Percentiles rank a stretch among this genome's conserved stretches.
These are phyloP conservation scores for Metarhizium guizhouense DNA, from an alignment of 2,329 filamentous ascomycete species.

Conservation along the genomic window DNA sequence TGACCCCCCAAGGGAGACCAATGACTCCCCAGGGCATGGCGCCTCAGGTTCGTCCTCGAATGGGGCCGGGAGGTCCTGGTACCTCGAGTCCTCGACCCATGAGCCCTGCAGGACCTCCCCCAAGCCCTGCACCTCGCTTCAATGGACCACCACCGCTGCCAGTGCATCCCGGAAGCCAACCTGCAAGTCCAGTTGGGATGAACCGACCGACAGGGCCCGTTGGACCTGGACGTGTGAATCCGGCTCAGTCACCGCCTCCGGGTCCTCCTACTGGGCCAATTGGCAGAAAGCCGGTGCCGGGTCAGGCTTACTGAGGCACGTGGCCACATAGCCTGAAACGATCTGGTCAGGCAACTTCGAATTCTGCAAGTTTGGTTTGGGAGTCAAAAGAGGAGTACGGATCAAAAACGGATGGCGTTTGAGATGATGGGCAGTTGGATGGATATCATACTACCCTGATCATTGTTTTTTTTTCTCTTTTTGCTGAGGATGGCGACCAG, in stretches of 20 bases:
- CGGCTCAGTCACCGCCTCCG: conserved; percentile 22
- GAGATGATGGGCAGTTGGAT: conserved; percentile 10
- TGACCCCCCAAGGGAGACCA: conserved; percentile 10
- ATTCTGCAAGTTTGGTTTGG: conserved; percentile 5
- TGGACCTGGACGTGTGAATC: conserved; percentile 39
- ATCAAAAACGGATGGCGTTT: conserved; percentile 19
- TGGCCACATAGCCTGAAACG: too few relatives aligned
- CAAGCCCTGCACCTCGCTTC: background rate
- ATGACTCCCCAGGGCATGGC: conserved; percentile 1
- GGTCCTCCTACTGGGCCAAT: conserved; percentile 32
- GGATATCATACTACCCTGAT: conserved; percentile 10
- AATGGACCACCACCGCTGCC: conserved; percentile 12
- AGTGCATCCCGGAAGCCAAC: conserved; percentile 22
- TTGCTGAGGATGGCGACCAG: background rate
- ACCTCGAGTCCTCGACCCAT: conserved; percentile 23
- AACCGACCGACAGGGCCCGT: conserved; percentile 33
- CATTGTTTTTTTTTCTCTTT: background rate
- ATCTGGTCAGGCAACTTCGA: background rate
- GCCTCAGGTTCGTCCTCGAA: conserved; percentile 3
- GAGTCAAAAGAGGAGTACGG: conserved; percentile 14
- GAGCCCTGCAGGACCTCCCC: conserved; percentile 29
- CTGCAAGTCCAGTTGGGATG: conserved; percentile 33
- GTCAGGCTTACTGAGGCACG: conserved; percentile 36
- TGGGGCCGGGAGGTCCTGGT: conserved; percentile 12
- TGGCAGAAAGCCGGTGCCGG: conserved; percentile 47